These are phyloP conservation scores for Stenocarpella maydis DNA, from an alignment of 2,329 filamentous ascomycete genomes.

Conservation along the genomic window DNA sequence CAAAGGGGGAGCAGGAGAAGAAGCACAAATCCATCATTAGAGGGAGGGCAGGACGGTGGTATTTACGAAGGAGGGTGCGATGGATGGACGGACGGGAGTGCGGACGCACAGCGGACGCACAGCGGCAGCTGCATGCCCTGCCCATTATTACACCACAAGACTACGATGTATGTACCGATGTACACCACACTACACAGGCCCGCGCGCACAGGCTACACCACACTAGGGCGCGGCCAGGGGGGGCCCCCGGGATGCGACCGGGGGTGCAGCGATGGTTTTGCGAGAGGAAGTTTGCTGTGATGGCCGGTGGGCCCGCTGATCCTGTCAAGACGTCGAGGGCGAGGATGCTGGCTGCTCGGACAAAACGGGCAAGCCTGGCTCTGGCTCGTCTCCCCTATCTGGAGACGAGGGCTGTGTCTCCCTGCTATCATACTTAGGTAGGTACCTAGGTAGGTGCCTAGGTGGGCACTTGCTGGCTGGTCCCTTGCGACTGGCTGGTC, in stretches of 20 bases:
- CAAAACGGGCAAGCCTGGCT: slow-evolving; percentile 6
- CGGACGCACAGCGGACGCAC: slow-evolving; percentile 11
- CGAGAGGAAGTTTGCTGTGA: slow-evolving; percentile 19
- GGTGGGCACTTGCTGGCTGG: not conserved
- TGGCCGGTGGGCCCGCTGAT: slow-evolving; percentile 17
- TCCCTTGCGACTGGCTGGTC: not conserved
- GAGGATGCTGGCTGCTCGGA: slow-evolving; percentile 11
- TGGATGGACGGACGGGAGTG: slow-evolving; percentile 12
- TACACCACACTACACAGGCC: too few species aligned
- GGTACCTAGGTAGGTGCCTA: too few species aligned
- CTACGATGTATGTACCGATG: too few species aligned
- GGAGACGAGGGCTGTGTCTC: not conserved
- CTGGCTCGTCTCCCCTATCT: not conserved
- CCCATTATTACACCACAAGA: too few species aligned
- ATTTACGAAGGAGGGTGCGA: slow-evolving; percentile 19
- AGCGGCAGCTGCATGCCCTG: slow-evolving; percentile 13
- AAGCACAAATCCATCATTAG: slow-evolving; percentile 26
- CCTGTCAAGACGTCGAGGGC: slow-evolving; percentile 17
- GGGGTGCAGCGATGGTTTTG: slow-evolving; percentile 4
- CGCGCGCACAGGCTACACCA: not conserved
- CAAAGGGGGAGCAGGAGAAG: not conserved
- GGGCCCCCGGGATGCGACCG: not conserved
- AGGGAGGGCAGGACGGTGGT: slow-evolving; percentile 31
- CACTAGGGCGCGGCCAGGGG: slow-evolving; percentile 21
- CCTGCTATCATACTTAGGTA: too few species aligned